Conservation (phyloP, 2,329 filamentous ascomycete genomes). For the Diaporthe humulicola region DNA sequence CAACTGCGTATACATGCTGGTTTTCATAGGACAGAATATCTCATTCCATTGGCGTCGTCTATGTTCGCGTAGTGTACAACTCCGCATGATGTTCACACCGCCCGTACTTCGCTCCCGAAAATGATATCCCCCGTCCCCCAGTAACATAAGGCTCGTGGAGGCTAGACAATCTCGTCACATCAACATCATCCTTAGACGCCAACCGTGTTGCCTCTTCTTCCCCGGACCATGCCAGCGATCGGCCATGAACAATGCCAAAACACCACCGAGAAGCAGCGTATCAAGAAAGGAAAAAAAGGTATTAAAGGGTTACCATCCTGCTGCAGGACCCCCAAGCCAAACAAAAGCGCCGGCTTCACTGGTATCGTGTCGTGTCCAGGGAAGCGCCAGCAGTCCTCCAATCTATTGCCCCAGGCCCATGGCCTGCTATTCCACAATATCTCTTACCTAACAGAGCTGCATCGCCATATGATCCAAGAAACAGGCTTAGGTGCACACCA, state of each 20-base stretch:
- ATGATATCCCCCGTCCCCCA: constrained; percentile 14
- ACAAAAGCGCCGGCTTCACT: constrained; percentile 46
- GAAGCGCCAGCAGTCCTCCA: constrained; percentile 15
- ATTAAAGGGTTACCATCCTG: constrained; percentile 49
- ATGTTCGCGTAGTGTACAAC: constrained; percentile 36
- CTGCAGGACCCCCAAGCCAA: constrained; percentile 44
- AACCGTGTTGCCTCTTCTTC: constrained; percentile 35
- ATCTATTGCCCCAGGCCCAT: constrained; percentile 9
- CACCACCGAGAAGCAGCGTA: constrained; percentile 43
- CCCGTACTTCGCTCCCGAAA: constrained; percentile 16
- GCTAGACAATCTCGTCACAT: constrained; percentile 35
- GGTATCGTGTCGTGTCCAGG: constrained; percentile 36
- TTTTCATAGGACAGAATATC: constrained; percentile 13
- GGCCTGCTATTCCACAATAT: neutral
- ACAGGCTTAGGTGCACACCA: neutral
- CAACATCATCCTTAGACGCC: constrained; percentile 36
- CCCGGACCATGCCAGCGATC: constrained; percentile 38
- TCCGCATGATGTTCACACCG: constrained; percentile 17
- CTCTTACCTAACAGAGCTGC: neutral
- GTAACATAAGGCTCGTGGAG: constrained; percentile 12
- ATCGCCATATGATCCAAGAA: neutral
- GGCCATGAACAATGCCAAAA: constrained; percentile 40
- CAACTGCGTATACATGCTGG: neutral
- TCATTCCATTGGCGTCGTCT: constrained; percentile 32
- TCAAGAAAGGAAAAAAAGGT: constrained; percentile 43